phyloP scores from a whole-genome alignment of 257 asterid genomes.

The Capsicum pubescens region DNA sequence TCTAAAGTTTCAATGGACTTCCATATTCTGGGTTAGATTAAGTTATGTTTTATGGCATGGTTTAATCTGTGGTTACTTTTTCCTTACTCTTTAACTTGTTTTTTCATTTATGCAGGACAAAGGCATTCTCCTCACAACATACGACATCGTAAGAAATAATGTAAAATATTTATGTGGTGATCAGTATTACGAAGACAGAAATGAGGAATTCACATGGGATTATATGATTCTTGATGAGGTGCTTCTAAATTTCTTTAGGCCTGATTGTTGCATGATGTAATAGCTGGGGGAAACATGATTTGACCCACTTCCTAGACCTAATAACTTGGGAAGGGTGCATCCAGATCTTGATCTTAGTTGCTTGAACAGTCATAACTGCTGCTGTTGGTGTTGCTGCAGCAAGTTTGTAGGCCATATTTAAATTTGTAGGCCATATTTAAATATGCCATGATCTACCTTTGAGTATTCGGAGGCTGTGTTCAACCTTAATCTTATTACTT shows the following conservation, averaged over 20 bases:
- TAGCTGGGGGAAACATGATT: constrained; percentile 7
- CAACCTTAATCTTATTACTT: too few relatives aligned
- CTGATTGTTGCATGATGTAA: constrained; percentile 8
- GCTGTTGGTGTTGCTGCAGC: not conserved
- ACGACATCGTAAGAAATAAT: constrained; percentile 89
- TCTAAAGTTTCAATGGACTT: not conserved
- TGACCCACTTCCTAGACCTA: not conserved
- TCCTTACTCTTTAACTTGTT: constrained; percentile 21
- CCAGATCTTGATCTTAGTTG: not conserved
- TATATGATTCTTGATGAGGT: constrained; percentile 97
- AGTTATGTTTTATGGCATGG: not conserved
- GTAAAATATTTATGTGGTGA: constrained; percentile 69
- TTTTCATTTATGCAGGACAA: constrained; percentile 56
- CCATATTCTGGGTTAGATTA: not conserved
- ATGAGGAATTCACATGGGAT: constrained; percentile 77
- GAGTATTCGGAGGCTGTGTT: not conserved
- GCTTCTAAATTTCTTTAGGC: constrained; percentile 19
- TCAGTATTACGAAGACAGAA: constrained; percentile 45
- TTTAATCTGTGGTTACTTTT: constrained; percentile 29
- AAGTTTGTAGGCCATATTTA: not conserved
- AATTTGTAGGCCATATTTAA: not conserved
- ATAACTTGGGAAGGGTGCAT: not conserved
- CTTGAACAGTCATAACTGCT: constrained; percentile 8
- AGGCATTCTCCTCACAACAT: constrained; percentile 90
- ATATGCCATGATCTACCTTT: constrained; percentile 13